Base-by-base conservation (phyloP, 768 basidiomycete genomes). In the Lyophyllum decastes region DNA sequence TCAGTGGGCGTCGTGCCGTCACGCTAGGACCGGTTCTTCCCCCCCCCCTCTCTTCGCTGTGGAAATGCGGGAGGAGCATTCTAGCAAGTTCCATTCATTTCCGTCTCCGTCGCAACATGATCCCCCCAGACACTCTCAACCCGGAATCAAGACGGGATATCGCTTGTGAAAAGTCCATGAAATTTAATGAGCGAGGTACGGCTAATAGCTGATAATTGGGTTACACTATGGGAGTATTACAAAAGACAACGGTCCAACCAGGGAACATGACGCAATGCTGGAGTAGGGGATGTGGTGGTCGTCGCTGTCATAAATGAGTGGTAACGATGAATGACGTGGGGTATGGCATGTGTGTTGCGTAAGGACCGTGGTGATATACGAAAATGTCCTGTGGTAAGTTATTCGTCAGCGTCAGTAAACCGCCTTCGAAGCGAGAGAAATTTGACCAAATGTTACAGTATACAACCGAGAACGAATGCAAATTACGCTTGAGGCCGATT, bases 371-470 rank as follows among this genome's bases (percentile, higher is more conserved):
- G 34, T 40, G 33, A 19, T 30, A 30, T 49, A 17, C 43, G 49
- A 43, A 30, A 49, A 53, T 27, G 57, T 57, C 56, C 57, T 53
- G 12, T 41, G 21, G 50, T 52, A 30, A 44, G 52, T 11, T 33
- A 34, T 7, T 22, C 38, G 24, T 35, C 40, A 41, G 40, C n/a
- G n/a, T 4, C n/a, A 19, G n/a, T 19, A 41, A n/a, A 41, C 40
- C 5, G n/a, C 21, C 22, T 24, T 16, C 9, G 35, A 19, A 24
- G 8, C 22, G 22, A 45, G 7, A 4, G 21, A 24, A 45, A 45
- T 22, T n/a, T 56, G 14, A 49, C 22, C 16, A 11, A 49, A 50
- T 44, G 33, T 38, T 35, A 46, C 30, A 59, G 35, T 9, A 17
- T 12, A 47, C 51, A 52, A 22, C 4, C 24, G 50, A 46, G 19